Base-by-base conservation (phyloP, 2,329 filamentous ascomycete species). In the Fusarium incarnatum region DNA sequence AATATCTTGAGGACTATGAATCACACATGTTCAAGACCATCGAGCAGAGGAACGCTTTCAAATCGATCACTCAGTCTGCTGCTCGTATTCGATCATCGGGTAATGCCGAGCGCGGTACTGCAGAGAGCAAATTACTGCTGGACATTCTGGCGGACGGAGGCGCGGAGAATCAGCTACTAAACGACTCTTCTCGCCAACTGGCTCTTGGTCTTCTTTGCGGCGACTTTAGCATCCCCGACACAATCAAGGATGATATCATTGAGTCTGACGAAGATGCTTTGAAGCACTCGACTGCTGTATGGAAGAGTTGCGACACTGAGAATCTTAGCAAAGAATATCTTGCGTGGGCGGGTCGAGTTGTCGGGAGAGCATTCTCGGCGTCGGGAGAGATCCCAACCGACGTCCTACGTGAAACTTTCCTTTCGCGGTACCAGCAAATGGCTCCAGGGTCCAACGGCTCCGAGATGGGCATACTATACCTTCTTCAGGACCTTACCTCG, bases 291-390 rank as follows among this genome's bases (percentile, higher is more conserved):
- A 83, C 89, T 15, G 87, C 89, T 20, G 85, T 98, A 1, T 96
- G 92, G 90, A 90, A 91, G 76, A 94, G 92, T 44, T 92, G 94
- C 71, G 85, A 87, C 61, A 84, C 87, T n/a, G 83, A 86, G 40
- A 82, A 86, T 3, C 83, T 91, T 18, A 92, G 89, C 59, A 82
- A 87, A 27, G 86, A 89, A 18, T 98, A 96, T 77, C 82, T 94
- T 1, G 83, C 92, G 2, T 99, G 97, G 97, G 92, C 93, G 46
- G 94, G 93, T 5, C 88, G 91, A 67, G 91, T 94, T 4, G 84
- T 98, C 46, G 96, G 97, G 10, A 88, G 94, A 76, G 91, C 93
- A 1, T 98, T 94, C 79, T 90, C 91, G 41, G 87, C 92, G 18
- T 92, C 89, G 28, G 94, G 94, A 3, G 84, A 88, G 57, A 85